Conservation (phyloP, 2,329 filamentous ascomycete genomes). For the Diaporthe australafricana region DNA sequence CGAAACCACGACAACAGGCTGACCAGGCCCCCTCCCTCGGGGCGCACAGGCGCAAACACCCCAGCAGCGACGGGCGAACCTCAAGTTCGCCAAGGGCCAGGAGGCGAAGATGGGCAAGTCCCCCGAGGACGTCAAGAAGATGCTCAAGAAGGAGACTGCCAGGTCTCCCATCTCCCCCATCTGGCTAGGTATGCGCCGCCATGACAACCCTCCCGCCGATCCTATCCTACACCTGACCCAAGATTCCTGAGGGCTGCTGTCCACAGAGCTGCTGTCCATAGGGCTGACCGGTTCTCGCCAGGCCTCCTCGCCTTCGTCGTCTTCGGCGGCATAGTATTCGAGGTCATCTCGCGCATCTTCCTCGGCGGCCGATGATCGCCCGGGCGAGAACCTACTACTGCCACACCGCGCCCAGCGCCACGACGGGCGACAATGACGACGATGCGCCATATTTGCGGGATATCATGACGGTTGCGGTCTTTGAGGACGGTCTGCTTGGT, state of each 20-base stretch:
- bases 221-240: too few species aligned
- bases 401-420: not conserved
- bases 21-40: not conserved
- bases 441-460: conserved; percentile 31
- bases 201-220: not conserved
- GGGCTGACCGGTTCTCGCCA: conserved; percentile 43
- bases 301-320: conserved; percentile 70
- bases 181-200: conserved; percentile 67
- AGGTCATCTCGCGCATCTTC: conserved; percentile 67
- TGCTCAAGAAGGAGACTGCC: conserved; percentile 65
- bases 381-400: not conserved
- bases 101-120: conserved; percentile 81
- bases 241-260: too few species aligned
- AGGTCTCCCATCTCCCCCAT: conserved; percentile 74
- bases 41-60: conserved; percentile 79
- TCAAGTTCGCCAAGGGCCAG: conserved; percentile 80
- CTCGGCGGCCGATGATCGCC: conserved; percentile 42
- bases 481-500: not conserved
- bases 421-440: not conserved
- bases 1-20: not conserved
- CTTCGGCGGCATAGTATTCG: conserved; percentile 70
- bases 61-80: conserved; percentile 84
- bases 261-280: not conserved
- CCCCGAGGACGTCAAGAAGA: conserved; percentile 72
- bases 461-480: not conserved